phyloP scores from a whole-genome alignment of 2,329 filamentous ascomycete genomes.

The Nemania diffusa region DNA sequence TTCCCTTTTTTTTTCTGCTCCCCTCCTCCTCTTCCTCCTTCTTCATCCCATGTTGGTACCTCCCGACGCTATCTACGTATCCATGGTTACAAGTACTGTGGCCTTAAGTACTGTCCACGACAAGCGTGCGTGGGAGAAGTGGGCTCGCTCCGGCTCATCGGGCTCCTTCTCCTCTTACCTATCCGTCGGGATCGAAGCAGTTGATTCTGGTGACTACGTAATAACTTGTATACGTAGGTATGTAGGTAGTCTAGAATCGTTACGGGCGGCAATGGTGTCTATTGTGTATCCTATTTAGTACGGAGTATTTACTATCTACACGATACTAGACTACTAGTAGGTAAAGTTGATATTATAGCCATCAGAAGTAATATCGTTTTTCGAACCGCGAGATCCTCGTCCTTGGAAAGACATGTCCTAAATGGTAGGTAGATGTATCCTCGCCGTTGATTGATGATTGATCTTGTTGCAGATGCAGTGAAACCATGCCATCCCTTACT shows the following conservation, averaged over 20 bases:
- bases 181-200: slow-evolving; percentile 17
- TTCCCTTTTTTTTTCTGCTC: slow-evolving; percentile 6
- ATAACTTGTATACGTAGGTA: background rate
- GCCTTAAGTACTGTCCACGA: background rate
- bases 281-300: background rate
- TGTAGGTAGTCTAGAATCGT: slow-evolving; percentile 8
- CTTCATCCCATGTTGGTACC: too few species aligned
- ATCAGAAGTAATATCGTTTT: slow-evolving; percentile 12
- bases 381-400: slow-evolving; percentile 1
- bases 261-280: background rate
- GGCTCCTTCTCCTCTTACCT: slow-evolving; percentile 4
- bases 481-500: slow-evolving; percentile 30
- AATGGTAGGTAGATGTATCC: too few species aligned
- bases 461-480: slow-evolving; percentile 34
- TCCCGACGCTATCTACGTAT: background rate
- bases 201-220: background rate
- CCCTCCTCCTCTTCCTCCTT: background rate
- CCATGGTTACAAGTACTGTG: too few species aligned
- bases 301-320: background rate
- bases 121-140: background rate
- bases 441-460: slow-evolving; percentile 29
- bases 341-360: background rate
- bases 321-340: too few species aligned
- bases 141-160: slow-evolving; percentile 18
- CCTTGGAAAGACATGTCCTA: slow-evolving; percentile 4